Evolutionary conservation across 352 stramenopile species (phyloP).

Genomic region (Paralagenidium karlingii): DNA sequence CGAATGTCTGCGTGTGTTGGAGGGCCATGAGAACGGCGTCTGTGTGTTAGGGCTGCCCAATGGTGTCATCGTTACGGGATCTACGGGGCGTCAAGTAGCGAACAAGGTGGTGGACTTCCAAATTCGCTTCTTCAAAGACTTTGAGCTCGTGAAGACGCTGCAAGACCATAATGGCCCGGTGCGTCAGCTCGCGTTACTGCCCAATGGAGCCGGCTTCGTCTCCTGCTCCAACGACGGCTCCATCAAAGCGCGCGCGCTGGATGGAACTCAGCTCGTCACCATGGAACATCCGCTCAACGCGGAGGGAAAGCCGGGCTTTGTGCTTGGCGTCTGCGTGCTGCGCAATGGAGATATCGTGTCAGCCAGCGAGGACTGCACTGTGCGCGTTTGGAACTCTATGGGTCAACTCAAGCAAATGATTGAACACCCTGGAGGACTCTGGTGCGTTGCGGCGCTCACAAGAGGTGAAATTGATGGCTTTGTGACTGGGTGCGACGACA

Average conservation of each 20-base stretch:
- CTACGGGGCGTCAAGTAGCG: slow-evolving; percentile 57
- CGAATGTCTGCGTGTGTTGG: slow-evolving; percentile 41
- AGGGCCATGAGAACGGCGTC: slow-evolving; percentile 70
- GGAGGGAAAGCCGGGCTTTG: slow-evolving; percentile 75
- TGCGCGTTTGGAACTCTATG: slow-evolving; percentile 49
- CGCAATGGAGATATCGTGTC: slow-evolving; percentile 41
- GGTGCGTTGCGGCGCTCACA: slow-evolving; percentile 62
- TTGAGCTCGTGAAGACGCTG: slow-evolving; percentile 34
- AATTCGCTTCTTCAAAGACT: slow-evolving; percentile 58
- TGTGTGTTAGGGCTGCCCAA: slow-evolving; percentile 57
- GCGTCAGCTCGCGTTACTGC: slow-evolving; percentile 48
- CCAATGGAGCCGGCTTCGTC: slow-evolving; percentile 59
- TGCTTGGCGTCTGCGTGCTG: slow-evolving; percentile 57
- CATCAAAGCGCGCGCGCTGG: slow-evolving; percentile 48
- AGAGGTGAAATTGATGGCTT: slow-evolving; percentile 88
- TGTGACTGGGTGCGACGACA: slow-evolving; percentile 90
- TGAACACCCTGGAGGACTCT: slow-evolving; percentile 74
- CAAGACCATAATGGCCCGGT: slow-evolving; percentile 56
- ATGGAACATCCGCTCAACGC: slow-evolving; percentile 71
- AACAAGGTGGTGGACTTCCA: slow-evolving; percentile 71
- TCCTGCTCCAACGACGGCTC: slow-evolving; percentile 79
- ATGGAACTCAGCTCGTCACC: slow-evolving; percentile 38
- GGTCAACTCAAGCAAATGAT: slow-evolving; percentile 59
- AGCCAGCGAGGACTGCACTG: slow-evolving; percentile 75
- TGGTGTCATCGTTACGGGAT: slow-evolving; percentile 55